A percentile compares a stretch with the other conserved stretches of the same genome.
Conservation (phyloP, 2,329 filamentous ascomycete genomes). For the Colletotrichum sp. region DNA sequence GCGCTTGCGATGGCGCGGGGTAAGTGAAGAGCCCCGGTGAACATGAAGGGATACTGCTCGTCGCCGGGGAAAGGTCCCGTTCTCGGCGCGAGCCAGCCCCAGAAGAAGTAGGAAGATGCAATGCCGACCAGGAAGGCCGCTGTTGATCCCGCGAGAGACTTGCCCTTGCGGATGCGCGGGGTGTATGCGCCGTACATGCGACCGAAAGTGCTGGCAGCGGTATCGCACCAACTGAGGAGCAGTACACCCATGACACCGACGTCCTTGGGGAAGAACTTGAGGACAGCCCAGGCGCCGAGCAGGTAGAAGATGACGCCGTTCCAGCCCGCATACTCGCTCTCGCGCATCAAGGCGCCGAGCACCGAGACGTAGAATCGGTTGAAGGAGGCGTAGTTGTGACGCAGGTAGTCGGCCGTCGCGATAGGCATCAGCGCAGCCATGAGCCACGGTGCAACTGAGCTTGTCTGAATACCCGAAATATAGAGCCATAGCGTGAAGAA, state of each 20-base stretch:
- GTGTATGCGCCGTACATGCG: conserved; percentile 90
- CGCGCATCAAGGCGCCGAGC: conserved; percentile 92
- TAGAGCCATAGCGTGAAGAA: conserved; percentile 93
- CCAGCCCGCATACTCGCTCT: conserved; percentile 91
- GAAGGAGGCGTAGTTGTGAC: conserved; percentile 80
- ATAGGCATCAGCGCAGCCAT: conserved; percentile 85
- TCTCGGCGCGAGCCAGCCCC: conserved; percentile 80
- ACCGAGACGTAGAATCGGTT: conserved; percentile 87
- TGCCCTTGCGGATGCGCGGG: conserved; percentile 81
- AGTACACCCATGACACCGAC: conserved; percentile 88
- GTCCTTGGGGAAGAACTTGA: conserved; percentile 91
- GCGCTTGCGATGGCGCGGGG: conserved; percentile 63
- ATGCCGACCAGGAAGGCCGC: conserved; percentile 86
- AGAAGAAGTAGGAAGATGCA: conserved; percentile 84
- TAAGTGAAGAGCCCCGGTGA: conserved; percentile 76
- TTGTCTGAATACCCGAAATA: conserved; percentile 76
- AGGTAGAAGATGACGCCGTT: conserved; percentile 98
- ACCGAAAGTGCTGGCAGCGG: conserved; percentile 93
- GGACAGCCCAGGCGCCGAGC: conserved; percentile 84
- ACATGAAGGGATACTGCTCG: conserved; percentile 77
- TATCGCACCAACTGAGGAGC: conserved; percentile 97
- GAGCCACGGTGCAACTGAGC: conserved; percentile 82
- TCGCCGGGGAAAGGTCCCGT: conserved; percentile 73
- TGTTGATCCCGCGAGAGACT: conserved; percentile 87
- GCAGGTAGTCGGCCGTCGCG: conserved; percentile 78